These are phyloP conservation scores for Aspergillus carlsbadensis DNA, from an alignment of 495 filamentous ascomycete species.

Conservation along the genomic window DNA sequence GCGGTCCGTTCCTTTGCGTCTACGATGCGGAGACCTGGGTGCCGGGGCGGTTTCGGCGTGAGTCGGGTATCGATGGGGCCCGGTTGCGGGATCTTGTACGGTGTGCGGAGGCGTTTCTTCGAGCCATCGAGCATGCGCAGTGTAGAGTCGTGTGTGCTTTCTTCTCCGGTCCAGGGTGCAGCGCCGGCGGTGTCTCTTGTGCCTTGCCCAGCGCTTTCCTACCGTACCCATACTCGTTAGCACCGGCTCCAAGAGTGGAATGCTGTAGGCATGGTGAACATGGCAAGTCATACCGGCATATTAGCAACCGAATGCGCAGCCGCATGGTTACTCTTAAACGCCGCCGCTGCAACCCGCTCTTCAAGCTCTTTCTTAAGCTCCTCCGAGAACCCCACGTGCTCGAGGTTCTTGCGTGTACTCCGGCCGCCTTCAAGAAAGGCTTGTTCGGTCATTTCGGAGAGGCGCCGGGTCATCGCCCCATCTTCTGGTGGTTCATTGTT, in stretches of 20 bases:
- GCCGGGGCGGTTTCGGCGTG: constrained; percentile 41
- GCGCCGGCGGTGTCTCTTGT: constrained; percentile 70
- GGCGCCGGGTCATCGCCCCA: constrained; percentile 71
- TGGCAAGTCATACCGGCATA: constrained; percentile 51
- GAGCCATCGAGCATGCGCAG: constrained; percentile 82
- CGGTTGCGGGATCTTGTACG: constrained; percentile 52
- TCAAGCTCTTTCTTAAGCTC: constrained; percentile 76
- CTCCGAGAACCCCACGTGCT: constrained; percentile 83
- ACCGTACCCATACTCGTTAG: neutral
- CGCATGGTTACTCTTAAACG: constrained; percentile 69
- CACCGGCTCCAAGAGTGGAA: too few species aligned
- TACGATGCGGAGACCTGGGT: constrained; percentile 61
- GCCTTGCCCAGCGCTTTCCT: constrained; percentile 65
- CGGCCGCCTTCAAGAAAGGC: constrained; percentile 68
- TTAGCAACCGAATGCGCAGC: constrained; percentile 65
- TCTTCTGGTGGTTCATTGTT: constrained; percentile 27
- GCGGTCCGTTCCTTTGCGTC: constrained; percentile 76
- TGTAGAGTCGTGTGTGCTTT: constrained; percentile 69
- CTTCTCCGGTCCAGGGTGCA: constrained; percentile 75
- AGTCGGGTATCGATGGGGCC: constrained; percentile 60
- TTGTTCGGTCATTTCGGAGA: constrained; percentile 80
- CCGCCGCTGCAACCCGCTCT: constrained; percentile 66
- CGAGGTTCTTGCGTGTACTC: constrained; percentile 69
- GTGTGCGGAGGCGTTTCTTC: constrained; percentile 66
- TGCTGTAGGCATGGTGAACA: too few species aligned